Conservation (phyloP, 768 basidiomycete species). For the Mycena alexandri region DNA sequence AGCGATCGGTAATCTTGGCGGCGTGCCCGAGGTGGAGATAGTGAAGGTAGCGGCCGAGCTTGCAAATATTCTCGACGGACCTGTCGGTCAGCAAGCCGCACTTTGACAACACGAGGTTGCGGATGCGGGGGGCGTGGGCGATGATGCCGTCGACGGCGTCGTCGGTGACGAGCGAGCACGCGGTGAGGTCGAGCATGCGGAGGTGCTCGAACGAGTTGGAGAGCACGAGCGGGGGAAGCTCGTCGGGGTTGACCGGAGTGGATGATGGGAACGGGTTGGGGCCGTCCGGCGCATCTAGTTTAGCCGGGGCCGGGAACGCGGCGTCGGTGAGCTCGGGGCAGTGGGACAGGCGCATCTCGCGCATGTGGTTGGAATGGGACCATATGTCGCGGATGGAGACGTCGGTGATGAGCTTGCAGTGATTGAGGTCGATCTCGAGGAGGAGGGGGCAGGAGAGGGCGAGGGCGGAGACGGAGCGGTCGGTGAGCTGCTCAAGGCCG, state of each 20-base stretch:
- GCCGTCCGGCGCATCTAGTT: constrained; percentile 49
- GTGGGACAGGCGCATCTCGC: constrained; percentile 90
- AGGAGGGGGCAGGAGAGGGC: constrained; percentile 86
- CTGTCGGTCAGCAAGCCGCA: constrained; percentile 84
- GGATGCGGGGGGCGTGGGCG: constrained; percentile 83
- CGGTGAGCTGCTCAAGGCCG: constrained; percentile 81
- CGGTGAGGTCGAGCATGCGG: constrained; percentile 93
- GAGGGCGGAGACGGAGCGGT: constrained; percentile 79
- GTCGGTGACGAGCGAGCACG: constrained; percentile 85
- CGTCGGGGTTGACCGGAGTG: constrained; percentile 46
- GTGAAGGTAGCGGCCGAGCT: constrained; percentile 92
- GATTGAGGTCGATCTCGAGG: constrained; percentile 94
- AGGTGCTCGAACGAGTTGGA: constrained; percentile 82
- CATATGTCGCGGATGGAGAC: constrained; percentile 86
- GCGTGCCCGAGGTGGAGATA: constrained; percentile 97
- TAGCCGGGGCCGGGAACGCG: constrained; percentile 84
- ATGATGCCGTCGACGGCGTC: constrained; percentile 87
- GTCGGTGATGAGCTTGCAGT: constrained; percentile 84
- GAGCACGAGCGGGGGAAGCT: constrained; percentile 76
- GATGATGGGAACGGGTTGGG: constrained; percentile 60
- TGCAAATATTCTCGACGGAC: constrained; percentile 85
- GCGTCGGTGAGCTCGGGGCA: constrained; percentile 84
- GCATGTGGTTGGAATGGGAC: constrained; percentile 83
- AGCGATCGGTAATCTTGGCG: constrained; percentile 88
- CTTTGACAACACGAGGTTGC: constrained; percentile 90